Base-by-base conservation (phyloP, 2,329 filamentous ascomycete species). In the Hortaea werneckii region DNA sequence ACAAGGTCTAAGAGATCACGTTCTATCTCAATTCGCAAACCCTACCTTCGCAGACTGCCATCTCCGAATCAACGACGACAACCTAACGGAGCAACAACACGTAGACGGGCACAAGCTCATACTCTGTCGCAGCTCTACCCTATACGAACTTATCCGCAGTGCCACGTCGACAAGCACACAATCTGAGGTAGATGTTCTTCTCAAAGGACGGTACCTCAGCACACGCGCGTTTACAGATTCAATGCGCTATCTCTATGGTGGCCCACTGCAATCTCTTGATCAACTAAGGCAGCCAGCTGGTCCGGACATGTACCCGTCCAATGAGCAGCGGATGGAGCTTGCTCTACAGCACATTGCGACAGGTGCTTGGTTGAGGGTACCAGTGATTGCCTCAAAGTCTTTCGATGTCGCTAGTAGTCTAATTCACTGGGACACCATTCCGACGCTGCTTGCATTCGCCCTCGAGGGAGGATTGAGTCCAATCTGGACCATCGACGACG, bases 341-440 rank as follows among this genome's bases (percentile, higher is more conserved):
- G 75, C 74, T n/a, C 64, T 86, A 13, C 78, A 78, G 26, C 83
- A 84, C 56, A 75, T 80, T 40, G 79, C 80, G 27, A 76, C 79
- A 5, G 82, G 80, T 0, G 69, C 76, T 42, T 66, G 78, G 35
- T 67, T 86, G 11, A 67, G 70, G 37, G 74, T 82, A 58, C 68
- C 67, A 2, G 70, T 50, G 20, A 71, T 85, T 27, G 67, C 75
- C 8, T 63, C 70, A 40, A 74, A 78, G 32, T 82, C 80, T 32
- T 65, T 82, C 27, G 74, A 79, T 41, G 71, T 83, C 49, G 79
- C 79, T 1, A 68, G 72, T 32, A 69, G 72, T 43, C 68, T 79
- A 4, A 57, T 85, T 37, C 72, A 70, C 49, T 85, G 80, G 80
- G 70, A 78, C 43, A 84, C 77, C 0, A 53, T 85, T 10, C 78